Percentiles rank a stretch among this genome's conserved stretches.
These are phyloP conservation scores for Cytospora piceicola DNA, from an alignment of 2,329 filamentous ascomycete species.

Conservation along the genomic window DNA sequence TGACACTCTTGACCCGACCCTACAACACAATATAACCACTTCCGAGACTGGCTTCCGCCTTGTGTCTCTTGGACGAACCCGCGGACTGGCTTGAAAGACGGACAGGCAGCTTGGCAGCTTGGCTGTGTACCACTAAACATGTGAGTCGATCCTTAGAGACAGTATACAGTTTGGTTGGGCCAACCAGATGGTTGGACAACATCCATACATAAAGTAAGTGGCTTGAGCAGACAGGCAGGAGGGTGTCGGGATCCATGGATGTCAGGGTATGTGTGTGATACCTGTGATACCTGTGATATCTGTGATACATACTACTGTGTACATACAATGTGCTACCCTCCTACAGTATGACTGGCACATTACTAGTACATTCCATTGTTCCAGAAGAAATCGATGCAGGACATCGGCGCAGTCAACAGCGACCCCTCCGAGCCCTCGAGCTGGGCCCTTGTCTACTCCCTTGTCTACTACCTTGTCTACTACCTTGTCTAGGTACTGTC, in stretches of 20 bases:
- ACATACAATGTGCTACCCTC: too few species aligned
- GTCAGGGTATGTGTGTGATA: neutral
- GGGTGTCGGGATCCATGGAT: neutral
- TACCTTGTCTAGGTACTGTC: too few species aligned
- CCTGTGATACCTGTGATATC: neutral
- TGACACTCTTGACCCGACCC: too few species aligned
- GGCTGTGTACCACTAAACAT: too few species aligned
- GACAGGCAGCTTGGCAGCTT: too few species aligned
- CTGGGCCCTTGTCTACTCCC: neutral
- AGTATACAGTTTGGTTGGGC: too few species aligned
- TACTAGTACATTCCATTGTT: neutral
- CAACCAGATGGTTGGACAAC: neutral
- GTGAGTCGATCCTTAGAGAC: neutral
- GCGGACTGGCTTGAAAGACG: too few species aligned
- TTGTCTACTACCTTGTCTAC: neutral
- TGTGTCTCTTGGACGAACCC: neutral
- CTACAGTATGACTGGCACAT: neutral
- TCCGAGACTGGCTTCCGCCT: neutral
- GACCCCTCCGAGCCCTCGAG: neutral
- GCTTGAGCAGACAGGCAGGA: neutral
- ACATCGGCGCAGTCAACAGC: neutral
- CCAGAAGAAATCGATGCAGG: conserved; percentile 3
- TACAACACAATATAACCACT: neutral
- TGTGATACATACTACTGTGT: too few species aligned
- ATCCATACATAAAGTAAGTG: neutral